Evolutionary conservation across 768 basidiomycete species (phyloP).

Genomic region (Suillus luteus): DNA sequence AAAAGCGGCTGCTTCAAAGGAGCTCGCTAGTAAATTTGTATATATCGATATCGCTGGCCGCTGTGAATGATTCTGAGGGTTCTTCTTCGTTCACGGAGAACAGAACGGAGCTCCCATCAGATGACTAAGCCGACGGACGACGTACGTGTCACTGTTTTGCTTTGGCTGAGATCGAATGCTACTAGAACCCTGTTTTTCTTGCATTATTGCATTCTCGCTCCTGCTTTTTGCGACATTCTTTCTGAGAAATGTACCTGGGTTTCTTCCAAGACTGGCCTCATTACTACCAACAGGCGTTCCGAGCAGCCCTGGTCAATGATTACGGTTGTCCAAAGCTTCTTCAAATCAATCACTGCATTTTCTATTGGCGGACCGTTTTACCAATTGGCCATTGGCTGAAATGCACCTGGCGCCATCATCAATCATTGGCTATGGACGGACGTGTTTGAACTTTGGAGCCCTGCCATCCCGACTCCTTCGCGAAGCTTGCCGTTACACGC

Average conservation of each 20-base stretch:
- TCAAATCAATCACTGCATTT: background rate
- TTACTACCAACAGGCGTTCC: background rate
- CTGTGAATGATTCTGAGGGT: background rate
- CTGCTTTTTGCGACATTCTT: background rate
- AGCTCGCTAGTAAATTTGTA: background rate
- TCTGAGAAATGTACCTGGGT: background rate
- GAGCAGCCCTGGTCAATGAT: background rate
- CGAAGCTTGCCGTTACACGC: background rate
- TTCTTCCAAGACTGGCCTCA: background rate
- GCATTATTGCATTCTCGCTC: background rate
- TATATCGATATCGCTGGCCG: background rate
- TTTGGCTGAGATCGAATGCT: constrained; percentile 4
- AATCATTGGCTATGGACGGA: too few species aligned
- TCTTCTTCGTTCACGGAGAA: background rate
- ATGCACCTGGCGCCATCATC: too few species aligned
- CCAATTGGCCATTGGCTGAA: background rate
- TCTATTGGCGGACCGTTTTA: background rate
- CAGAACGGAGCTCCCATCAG: background rate
- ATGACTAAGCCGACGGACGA: constrained; percentile 3
- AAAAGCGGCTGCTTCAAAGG: constrained; percentile 3
- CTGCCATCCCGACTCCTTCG: background rate
- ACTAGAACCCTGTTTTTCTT: background rate
- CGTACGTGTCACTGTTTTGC: too few species aligned
- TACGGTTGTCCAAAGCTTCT: background rate
- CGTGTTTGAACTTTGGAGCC: too few species aligned